Evolutionary conservation across 371 early-diverging fungal genomes (phyloP).

Genomic region (Amoeboaphelidium occidentale): DNA sequence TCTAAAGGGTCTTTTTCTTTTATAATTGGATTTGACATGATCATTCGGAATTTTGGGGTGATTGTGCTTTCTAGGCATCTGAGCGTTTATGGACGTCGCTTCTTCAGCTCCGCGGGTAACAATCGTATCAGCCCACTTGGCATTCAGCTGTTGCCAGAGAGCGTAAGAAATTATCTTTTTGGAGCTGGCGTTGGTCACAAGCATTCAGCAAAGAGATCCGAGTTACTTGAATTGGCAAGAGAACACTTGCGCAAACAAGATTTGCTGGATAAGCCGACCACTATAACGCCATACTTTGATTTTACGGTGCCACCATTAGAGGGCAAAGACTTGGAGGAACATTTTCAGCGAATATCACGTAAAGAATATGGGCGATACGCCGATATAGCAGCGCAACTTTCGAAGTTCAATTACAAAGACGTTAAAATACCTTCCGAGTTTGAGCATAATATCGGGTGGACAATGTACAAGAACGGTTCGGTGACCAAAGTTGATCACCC

Average conservation of each 20-base stretch:
- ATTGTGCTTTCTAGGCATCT: not conserved
- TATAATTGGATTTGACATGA: not conserved
- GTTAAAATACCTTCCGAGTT: too few relatives aligned
- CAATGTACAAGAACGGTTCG: too few relatives aligned
- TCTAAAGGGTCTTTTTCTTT: not conserved
- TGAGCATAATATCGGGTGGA: too few relatives aligned
- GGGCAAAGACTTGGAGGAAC: constrained; percentile 43
- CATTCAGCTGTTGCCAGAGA: too few relatives aligned
- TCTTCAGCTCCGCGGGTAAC: too few relatives aligned
- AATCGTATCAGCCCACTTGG: too few relatives aligned
- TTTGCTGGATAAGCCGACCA: constrained; percentile 33
- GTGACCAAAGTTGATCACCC: constrained; percentile 21
- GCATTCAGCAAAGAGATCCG: constrained; percentile 5
- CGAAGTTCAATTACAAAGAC: too few relatives aligned
- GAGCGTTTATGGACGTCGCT: not conserved
- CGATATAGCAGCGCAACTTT: constrained; percentile 4
- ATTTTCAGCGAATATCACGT: constrained; percentile 58
- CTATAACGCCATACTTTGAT: constrained; percentile 17
- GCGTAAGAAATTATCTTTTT: too few relatives aligned
- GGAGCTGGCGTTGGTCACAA: too few relatives aligned
- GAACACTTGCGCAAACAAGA: constrained; percentile 29
- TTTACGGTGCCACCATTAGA: constrained; percentile 21
- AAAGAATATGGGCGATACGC: constrained; percentile 10
- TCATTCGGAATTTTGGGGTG: not conserved
- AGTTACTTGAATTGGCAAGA: constrained; percentile 19